Percentiles rank a stretch among this genome's conserved stretches.
These are phyloP conservation scores for Gnomoniopsis sp. DNA, from an alignment of 2,329 filamentous ascomycete genomes.

Conservation along the genomic window DNA sequence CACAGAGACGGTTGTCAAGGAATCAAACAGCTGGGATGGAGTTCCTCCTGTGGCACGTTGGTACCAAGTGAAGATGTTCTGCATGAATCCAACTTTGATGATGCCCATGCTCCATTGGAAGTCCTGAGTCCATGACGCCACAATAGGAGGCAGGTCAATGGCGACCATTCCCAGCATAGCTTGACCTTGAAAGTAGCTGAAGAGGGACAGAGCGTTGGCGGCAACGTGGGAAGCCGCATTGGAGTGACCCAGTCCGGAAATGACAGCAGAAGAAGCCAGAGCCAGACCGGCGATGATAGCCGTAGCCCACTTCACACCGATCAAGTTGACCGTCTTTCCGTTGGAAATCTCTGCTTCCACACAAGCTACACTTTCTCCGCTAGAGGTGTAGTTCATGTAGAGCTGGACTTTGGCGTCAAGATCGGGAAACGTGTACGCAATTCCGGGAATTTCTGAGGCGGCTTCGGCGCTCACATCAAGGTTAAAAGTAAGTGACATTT, in stretches of 20 bases:
- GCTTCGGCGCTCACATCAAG: constrained; percentile 55
- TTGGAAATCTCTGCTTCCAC: constrained; percentile 87
- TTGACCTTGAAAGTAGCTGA: constrained; percentile 91
- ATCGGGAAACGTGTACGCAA: constrained; percentile 87
- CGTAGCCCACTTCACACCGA: constrained; percentile 85
- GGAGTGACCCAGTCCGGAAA: constrained; percentile 85
- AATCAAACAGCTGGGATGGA: constrained; percentile 74
- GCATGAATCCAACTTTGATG: constrained; percentile 81
- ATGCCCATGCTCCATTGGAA: constrained; percentile 99
- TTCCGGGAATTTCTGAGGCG: constrained; percentile 67
- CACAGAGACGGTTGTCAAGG: constrained; percentile 73
- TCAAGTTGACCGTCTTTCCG: constrained; percentile 84
- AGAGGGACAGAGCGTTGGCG: constrained; percentile 88
- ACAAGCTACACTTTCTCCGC: constrained; percentile 69
- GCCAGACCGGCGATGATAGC: constrained; percentile 84
- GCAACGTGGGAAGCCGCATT: constrained; percentile 95
- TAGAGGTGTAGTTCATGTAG: constrained; percentile 69
- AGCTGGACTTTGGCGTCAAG: constrained; percentile 82
- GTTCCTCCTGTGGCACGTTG: constrained; percentile 88
- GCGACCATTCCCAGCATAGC: constrained; percentile 85
- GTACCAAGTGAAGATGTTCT: constrained; percentile 91
- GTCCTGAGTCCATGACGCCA: constrained; percentile 91
- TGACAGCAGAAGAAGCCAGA: constrained; percentile 79
- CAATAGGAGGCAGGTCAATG: constrained; percentile 80
- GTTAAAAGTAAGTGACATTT: constrained; percentile 74